Evolutionary conservation across 352 stramenopile genomes (phyloP).

Genomic region (Globisporangium uncinulatum): DNA sequence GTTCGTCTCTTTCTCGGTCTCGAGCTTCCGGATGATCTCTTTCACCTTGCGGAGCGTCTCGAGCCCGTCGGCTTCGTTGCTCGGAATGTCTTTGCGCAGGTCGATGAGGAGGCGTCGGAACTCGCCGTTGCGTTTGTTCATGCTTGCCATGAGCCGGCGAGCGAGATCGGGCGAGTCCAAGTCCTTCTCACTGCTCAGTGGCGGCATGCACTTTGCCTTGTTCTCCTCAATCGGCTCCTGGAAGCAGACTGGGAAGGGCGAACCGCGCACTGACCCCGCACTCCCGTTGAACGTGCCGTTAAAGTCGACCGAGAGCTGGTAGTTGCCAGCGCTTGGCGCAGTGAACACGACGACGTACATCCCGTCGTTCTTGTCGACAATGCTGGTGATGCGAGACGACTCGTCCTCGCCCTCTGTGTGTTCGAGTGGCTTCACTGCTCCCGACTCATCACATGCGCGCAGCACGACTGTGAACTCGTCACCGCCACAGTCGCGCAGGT

Average conservation of each 20-base stretch:
- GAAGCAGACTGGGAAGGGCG: constrained; percentile 77
- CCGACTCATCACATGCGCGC: constrained; percentile 15
- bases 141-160: constrained; percentile 64
- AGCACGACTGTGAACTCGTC: constrained; percentile 91
- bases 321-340: constrained; percentile 72
- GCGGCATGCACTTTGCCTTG: constrained; percentile 66
- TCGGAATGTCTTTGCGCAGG: constrained; percentile 78
- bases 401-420: constrained; percentile 18
- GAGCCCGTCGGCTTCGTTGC: constrained; percentile 68
- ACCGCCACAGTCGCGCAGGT: constrained; percentile 89
- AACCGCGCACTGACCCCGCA: constrained; percentile 92
- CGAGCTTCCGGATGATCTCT: constrained; percentile 79
- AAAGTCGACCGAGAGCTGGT: constrained; percentile 89
- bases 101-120: constrained; percentile 77
- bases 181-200: constrained; percentile 61
- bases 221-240: constrained; percentile 58
- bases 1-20: constrained; percentile 63
- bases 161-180: constrained; percentile 70
- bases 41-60: constrained; percentile 80
- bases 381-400: constrained; percentile 21
- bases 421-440: constrained; percentile 4
- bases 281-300: constrained; percentile 91
- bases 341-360: constrained; percentile 93
- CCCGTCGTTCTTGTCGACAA: constrained; percentile 90
- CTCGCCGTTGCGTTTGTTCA: constrained; percentile 84